Conservation (phyloP, 73 alveolate species). For the Uronychia setigera region DNA sequence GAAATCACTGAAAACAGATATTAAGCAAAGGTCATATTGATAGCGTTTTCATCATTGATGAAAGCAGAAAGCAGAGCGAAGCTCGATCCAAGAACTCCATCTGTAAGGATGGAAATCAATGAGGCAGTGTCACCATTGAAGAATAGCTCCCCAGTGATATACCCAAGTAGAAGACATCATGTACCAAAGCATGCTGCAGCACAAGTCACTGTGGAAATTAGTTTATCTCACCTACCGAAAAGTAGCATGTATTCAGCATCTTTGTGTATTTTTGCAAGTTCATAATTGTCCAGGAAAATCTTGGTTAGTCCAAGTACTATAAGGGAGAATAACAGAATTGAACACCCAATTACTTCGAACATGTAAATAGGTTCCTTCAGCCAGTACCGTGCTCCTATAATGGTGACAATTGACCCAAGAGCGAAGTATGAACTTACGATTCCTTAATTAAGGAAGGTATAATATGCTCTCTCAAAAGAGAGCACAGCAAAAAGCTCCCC, state of each 20-base stretch:
- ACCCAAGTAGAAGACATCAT: background rate
- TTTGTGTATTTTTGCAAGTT: background rate
- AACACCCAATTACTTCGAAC: background rate
- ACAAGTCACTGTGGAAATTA: background rate
- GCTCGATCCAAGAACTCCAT: too few species aligned
- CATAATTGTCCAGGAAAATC: background rate
- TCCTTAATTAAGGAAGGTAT: background rate
- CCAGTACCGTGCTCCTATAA: background rate
- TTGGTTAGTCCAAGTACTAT: background rate
- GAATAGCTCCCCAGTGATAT: too few species aligned
- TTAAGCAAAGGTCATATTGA: too few species aligned
- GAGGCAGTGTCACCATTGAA: too few species aligned
- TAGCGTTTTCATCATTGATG: too few species aligned
- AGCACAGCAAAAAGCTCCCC: constrained; percentile 1
- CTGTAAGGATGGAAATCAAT: too few species aligned
- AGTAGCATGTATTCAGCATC: background rate
- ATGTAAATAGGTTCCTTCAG: background rate
- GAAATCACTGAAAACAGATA: too few species aligned
- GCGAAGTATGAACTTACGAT: background rate
- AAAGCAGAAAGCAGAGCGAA: too few species aligned
- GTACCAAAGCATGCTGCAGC: background rate
- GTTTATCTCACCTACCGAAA: background rate
- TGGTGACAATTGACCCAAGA: background rate
- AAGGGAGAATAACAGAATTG: background rate
- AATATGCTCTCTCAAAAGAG: background rate